Conservation (phyloP, 768 basidiomycete genomes). For the Lentinula guzmanii region DNA sequence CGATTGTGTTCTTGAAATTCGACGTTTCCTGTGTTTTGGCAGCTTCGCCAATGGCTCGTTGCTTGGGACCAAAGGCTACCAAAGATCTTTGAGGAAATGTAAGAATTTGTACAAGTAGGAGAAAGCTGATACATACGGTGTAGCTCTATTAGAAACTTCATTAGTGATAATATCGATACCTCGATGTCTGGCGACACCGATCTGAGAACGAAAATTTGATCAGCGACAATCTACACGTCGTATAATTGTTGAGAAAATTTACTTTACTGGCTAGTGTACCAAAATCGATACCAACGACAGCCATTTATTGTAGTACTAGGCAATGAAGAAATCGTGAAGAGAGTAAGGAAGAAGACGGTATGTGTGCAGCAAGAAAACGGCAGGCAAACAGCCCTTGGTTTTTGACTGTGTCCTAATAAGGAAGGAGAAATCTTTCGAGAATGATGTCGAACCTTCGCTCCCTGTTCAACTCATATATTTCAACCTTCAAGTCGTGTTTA, state of each 20-base stretch:
- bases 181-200: conserved; percentile 91
- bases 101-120: background rate
- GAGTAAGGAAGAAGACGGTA: background rate
- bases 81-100: conserved; percentile 58
- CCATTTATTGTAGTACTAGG: conserved; percentile 37
- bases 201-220: conserved; percentile 36
- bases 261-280: conserved; percentile 89
- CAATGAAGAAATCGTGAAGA: conserved; percentile 14
- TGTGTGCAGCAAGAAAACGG: background rate
- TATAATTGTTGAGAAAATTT: conserved; percentile 13
- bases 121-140: conserved; percentile 61
- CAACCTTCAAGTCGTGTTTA: background rate
- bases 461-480: background rate
- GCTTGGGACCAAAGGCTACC: conserved; percentile 89
- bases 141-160: conserved; percentile 95
- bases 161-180: conserved; percentile 99
- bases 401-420: background rate
- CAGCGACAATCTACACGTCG: background rate
- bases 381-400: background rate
- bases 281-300: conserved; percentile 94
- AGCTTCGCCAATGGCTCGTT: conserved; percentile 87
- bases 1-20: conserved; percentile 97
- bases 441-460: background rate
- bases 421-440: background rate
- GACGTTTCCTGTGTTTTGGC: conserved; percentile 98